Conservation (phyloP, 331 rosid species). For the Pyrus hybrid region DNA sequence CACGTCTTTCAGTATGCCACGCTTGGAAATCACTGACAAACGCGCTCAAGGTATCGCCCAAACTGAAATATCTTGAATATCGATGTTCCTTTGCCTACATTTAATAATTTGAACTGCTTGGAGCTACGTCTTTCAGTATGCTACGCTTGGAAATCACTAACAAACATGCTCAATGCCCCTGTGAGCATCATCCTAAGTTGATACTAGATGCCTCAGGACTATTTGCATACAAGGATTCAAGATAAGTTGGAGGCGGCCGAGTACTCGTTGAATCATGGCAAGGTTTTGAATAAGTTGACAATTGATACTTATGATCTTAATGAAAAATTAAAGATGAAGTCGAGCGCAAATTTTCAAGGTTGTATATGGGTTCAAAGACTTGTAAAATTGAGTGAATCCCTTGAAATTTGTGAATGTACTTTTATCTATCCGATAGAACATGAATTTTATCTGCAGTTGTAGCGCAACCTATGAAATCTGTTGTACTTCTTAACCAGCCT, state of each 20-base stretch:
- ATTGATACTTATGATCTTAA: neutral
- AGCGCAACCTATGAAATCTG: too few relatives aligned
- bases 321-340: neutral
- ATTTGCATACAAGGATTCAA: neutral
- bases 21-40: too few relatives aligned
- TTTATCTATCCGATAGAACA: too few relatives aligned
- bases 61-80: too few relatives aligned
- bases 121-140: neutral
- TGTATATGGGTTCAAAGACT: neutral
- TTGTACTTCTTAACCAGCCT: too few relatives aligned
- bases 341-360: neutral
- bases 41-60: too few relatives aligned
- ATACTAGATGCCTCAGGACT: neutral
- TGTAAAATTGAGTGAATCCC: neutral
- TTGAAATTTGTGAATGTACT: neutral
- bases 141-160: neutral
- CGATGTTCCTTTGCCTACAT: too few relatives aligned
- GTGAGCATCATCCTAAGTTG: too few relatives aligned
- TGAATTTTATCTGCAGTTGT: too few relatives aligned
- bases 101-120: neutral
- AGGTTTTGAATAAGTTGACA: neutral
- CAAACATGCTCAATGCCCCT: too few relatives aligned
- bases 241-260: neutral
- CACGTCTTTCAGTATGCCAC: too few relatives aligned
- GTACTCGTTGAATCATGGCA: neutral